Conservation (phyloP, 2,329 filamentous ascomycete species). For the Camptophora hylomeconis region DNA sequence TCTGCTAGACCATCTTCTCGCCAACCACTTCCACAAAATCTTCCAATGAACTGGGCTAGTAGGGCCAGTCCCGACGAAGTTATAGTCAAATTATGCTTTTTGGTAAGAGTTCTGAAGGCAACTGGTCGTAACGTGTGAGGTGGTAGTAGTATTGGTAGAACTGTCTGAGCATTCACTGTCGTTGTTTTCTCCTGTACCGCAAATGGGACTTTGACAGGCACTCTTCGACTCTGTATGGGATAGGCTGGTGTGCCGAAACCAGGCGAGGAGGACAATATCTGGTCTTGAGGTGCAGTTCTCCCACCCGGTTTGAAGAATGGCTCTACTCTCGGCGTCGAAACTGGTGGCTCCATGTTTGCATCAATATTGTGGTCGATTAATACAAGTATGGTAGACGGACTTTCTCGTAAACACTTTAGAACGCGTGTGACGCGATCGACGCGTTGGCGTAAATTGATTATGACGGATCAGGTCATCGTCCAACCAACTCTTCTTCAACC, state of each 20-base stretch:
- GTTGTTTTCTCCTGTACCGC: slow-evolving; percentile 23
- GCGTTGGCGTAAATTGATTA: too few species aligned
- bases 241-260: slow-evolving; percentile 80
- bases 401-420: too few species aligned
- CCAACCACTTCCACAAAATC: slow-evolving; percentile 92
- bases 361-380: too few species aligned
- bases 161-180: slow-evolving; percentile 45
- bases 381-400: too few species aligned
- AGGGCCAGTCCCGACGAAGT: slow-evolving; percentile 75
- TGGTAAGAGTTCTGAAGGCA: slow-evolving; percentile 91
- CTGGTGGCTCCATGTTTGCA: slow-evolving; percentile 17
- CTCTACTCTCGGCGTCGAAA: slow-evolving; percentile 11
- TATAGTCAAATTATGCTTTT: slow-evolving; percentile 90
- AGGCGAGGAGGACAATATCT: slow-evolving; percentile 76
- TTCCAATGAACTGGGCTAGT: slow-evolving; percentile 78
- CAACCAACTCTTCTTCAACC: too few species aligned
- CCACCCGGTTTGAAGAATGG: slow-evolving; percentile 11
- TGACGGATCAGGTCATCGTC: too few species aligned
- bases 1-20: slow-evolving; percentile 89
- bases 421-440: too few species aligned
- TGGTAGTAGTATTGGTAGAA: slow-evolving; percentile 80
- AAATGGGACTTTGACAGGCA: slow-evolving; percentile 25
- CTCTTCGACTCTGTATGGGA: slow-evolving; percentile 42
- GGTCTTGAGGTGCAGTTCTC: slow-evolving; percentile 30
- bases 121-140: slow-evolving; percentile 76